These are phyloP conservation scores for Saturnispora hagleri DNA, from an alignment of 805 yeast species.

Conservation along the genomic window DNA sequence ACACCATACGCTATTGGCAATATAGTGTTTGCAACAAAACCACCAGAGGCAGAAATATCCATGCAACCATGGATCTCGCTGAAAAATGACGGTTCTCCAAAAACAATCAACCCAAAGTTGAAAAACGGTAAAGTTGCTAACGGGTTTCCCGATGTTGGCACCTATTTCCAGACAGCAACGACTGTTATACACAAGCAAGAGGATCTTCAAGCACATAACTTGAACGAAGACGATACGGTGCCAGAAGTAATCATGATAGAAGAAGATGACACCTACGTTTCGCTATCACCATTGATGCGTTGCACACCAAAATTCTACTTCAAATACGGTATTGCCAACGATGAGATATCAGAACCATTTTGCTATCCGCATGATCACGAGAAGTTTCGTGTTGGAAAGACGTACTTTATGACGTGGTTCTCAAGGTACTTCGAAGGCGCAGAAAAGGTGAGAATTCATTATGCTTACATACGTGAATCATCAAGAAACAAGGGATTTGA, in stretches of 20 bases:
- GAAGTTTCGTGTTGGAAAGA: slow-evolving; percentile 46
- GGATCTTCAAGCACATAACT: slow-evolving; percentile 62
- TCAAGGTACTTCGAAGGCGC: slow-evolving; percentile 55
- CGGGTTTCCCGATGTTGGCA: slow-evolving; percentile 61
- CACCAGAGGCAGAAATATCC: slow-evolving; percentile 47
- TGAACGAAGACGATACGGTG: slow-evolving; percentile 50
- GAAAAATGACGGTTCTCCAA: slow-evolving; percentile 69
- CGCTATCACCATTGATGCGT: slow-evolving; percentile 69
- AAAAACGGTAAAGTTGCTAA: slow-evolving; percentile 65
- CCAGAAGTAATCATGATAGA: slow-evolving; percentile 47
- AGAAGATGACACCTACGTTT: slow-evolving; percentile 67
- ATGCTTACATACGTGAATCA: slow-evolving; percentile 54
- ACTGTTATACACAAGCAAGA: slow-evolving; percentile 49
- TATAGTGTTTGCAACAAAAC: slow-evolving; percentile 56
- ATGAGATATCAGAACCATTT: slow-evolving; percentile 61
- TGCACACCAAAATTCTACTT: slow-evolving; percentile 75
- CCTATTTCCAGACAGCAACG: slow-evolving; percentile 66
- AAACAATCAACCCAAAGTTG: slow-evolving; percentile 66
- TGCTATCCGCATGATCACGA: slow-evolving; percentile 68
- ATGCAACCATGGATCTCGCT: slow-evolving; percentile 76
- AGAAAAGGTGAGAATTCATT: slow-evolving; percentile 55
- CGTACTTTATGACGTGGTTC: slow-evolving; percentile 79
- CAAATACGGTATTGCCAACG: slow-evolving; percentile 53
- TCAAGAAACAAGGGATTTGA: slow-evolving; percentile 41
- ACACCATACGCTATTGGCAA: slow-evolving; percentile 57